These are phyloP conservation scores for Balamuthia mandrillaris DNA, from an alignment of 208 protist genomes.

Conservation along the genomic window DNA sequence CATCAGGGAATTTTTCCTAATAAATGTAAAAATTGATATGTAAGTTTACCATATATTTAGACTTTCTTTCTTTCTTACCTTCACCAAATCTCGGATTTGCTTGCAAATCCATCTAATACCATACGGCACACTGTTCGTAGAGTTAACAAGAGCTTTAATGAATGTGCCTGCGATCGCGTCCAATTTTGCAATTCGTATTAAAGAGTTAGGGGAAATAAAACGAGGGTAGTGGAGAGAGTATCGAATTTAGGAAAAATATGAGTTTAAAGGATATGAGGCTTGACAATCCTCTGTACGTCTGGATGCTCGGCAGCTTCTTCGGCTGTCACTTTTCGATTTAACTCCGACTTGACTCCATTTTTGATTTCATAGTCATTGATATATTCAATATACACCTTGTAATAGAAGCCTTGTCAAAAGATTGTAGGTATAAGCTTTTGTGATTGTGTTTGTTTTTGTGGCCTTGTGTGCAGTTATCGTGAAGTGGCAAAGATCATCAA, in stretches of 20 bases:
- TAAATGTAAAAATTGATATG: neutral
- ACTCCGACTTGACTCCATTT: neutral
- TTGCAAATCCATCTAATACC: slow-evolving; percentile 55
- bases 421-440: no score
- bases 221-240: neutral
- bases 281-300: slow-evolving; percentile 15
- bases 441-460: neutral
- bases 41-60: neutral
- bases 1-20: slow-evolving; percentile 40
- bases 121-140: slow-evolving; percentile 39
- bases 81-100: slow-evolving; percentile 29
- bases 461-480: neutral
- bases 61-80: neutral
- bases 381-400: slow-evolving; percentile 4
- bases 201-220: neutral
- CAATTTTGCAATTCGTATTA: neutral
- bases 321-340: slow-evolving; percentile 25
- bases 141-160: neutral
- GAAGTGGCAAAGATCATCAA: neutral
- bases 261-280: neutral
- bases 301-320: slow-evolving; percentile 19
- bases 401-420: neutral
- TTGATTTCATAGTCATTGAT: slow-evolving; percentile 35
- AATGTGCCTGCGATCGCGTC: slow-evolving; percentile 27
- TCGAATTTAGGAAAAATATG: no score